Conservation (phyloP, 1,284 basidiomycete genomes). For the Leucoagaricus sp. region DNA sequence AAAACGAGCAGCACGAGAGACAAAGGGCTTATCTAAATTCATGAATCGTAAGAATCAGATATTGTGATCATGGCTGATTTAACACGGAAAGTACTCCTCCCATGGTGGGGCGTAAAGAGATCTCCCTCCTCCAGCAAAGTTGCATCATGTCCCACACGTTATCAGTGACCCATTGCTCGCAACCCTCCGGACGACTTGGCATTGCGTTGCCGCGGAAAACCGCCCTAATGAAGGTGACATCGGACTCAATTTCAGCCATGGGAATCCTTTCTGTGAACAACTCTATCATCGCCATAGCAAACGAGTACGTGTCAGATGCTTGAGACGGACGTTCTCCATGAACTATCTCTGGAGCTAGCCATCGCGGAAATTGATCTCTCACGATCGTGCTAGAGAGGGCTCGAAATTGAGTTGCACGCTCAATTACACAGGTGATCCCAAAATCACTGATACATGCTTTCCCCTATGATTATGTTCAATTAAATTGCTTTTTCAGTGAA, state of each 20-base stretch:
- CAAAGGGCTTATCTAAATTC: no score
- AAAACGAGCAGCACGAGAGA: no score
- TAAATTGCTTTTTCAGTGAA: neutral
- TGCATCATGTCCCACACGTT: slow-evolving; percentile 45
- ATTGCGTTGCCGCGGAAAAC: slow-evolving; percentile 30
- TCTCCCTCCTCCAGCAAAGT: slow-evolving; percentile 43
- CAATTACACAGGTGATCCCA: slow-evolving; percentile 59
- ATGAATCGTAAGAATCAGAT: no score
- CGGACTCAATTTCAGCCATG: slow-evolving; percentile 45
- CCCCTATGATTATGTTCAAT: slow-evolving; percentile 34
- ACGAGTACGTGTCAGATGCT: slow-evolving; percentile 54
- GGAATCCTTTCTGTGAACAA: slow-evolving; percentile 50
- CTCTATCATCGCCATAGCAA: slow-evolving; percentile 58
- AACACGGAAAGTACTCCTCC: slow-evolving; percentile 27
- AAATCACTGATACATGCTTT: slow-evolving; percentile 59
- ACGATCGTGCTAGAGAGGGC: slow-evolving; percentile 45
- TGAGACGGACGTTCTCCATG: slow-evolving; percentile 39
- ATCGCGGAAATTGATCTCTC: slow-evolving; percentile 45
- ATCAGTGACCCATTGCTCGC: slow-evolving; percentile 42
- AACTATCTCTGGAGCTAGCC: slow-evolving; percentile 60
- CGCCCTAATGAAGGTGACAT: slow-evolving; percentile 47
- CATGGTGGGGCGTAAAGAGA: slow-evolving; percentile 37
- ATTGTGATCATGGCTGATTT: no score
- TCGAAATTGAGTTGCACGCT: slow-evolving; percentile 49
- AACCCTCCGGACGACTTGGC: slow-evolving; percentile 40